Conservation (phyloP, 306 rosid species). For the Begonia peltatifolia region DNA sequence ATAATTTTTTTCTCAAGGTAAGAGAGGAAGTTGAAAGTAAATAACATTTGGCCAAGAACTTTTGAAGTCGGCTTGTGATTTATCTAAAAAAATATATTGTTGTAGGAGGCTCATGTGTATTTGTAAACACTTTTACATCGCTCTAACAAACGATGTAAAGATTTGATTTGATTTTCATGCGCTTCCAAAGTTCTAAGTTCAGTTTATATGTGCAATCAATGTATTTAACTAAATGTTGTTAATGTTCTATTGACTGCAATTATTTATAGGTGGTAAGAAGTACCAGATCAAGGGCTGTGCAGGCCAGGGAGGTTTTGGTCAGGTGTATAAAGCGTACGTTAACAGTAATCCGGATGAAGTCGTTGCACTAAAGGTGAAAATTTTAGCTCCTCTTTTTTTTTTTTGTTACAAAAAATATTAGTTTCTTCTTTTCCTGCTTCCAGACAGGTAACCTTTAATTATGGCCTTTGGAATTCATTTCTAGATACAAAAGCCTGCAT, state of each 20-base stretch:
- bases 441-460: neutral
- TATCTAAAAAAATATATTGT: no score
- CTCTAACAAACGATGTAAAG: no score
- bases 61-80: no score
- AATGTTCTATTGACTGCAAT: neutral
- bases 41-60: no score
- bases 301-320: slow-evolving; percentile 89
- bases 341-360: slow-evolving; percentile 58
- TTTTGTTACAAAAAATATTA: neutral
- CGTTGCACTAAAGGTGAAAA: slow-evolving; percentile 68
- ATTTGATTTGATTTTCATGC: no score
- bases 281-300: slow-evolving; percentile 89
- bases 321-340: slow-evolving; percentile 66
- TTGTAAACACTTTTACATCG: no score
- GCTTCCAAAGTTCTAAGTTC: no score
- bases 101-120: no score
- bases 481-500: slow-evolving; percentile 87
- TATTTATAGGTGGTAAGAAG: slow-evolving; percentile 59
- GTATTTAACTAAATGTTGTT: neutral
- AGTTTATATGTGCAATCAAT: no score
- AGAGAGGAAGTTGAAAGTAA: no score
- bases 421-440: neutral
- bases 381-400: neutral
- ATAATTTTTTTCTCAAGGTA: no score
- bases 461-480: slow-evolving; percentile 10